Evolutionary conservation across 352 stramenopile genomes (phyloP).

Genomic region (Phytophthora tentaculata): DNA sequence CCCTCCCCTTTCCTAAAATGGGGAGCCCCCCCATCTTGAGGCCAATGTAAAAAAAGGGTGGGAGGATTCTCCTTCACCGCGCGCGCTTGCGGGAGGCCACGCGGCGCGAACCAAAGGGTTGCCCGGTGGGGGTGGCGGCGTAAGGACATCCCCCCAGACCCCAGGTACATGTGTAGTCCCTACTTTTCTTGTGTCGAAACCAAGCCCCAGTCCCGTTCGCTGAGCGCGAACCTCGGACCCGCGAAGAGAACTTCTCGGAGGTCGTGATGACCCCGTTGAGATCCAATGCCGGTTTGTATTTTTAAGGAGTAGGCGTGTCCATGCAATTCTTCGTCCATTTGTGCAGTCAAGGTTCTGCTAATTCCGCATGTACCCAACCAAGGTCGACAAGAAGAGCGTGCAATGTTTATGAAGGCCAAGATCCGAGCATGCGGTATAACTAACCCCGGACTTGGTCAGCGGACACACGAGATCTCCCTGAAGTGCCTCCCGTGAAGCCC

Average conservation of each 20-base stretch:
- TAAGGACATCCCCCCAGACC: not conserved
- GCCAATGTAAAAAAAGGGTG: not conserved
- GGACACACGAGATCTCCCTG: too few species aligned
- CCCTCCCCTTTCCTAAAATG: conserved; percentile 10
- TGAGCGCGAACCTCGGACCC: not conserved
- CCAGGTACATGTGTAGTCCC: not conserved
- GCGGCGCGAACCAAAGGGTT: not conserved
- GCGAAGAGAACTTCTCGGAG: not conserved
- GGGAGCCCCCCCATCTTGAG: not conserved
- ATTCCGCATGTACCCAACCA: not conserved
- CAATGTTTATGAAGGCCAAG: not conserved
- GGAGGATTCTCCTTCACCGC: not conserved
- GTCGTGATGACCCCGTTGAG: not conserved
- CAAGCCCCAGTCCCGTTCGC: not conserved
- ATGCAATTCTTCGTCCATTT: not conserved
- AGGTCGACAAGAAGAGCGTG: not conserved
- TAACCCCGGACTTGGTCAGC: not conserved
- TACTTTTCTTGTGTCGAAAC: not conserved
- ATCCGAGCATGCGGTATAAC: not conserved
- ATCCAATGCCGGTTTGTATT: not conserved
- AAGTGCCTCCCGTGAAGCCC: too few species aligned
- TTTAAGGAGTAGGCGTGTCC: not conserved
- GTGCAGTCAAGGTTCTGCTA: not conserved
- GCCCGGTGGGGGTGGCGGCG: too few species aligned
- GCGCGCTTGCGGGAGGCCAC: not conserved